Conservation (phyloP, 2,329 filamentous ascomycete genomes). For the Pyrenophora tritici-repentis region DNA sequence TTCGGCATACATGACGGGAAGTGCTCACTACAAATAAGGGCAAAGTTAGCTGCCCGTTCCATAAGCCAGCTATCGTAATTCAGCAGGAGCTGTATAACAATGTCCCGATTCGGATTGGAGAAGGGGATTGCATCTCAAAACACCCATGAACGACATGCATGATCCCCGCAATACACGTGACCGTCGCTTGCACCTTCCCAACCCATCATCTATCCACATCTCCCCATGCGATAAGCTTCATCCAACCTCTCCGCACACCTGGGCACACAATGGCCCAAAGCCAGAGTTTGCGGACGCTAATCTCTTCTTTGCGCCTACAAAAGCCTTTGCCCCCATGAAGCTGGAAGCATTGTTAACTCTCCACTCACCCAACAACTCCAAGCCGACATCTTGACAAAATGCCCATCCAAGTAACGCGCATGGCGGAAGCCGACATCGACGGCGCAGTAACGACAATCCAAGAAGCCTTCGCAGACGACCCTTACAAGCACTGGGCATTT, state of each 20-base stretch:
- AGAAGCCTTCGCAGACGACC: conserved; percentile 68
- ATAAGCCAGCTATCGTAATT: not conserved
- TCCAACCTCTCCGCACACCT: conserved; percentile 11
- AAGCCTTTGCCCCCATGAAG: not conserved
- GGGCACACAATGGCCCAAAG: conserved; percentile 15
- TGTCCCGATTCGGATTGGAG: not conserved
- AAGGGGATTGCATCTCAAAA: not conserved
- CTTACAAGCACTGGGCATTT: conserved; percentile 70
- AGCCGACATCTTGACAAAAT: conserved; percentile 29
- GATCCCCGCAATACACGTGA: conserved; percentile 5
- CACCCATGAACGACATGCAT: not conserved
- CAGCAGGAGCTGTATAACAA: not conserved
- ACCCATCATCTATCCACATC: conserved; percentile 4
- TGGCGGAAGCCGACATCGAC: conserved; percentile 65
- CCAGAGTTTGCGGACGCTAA: not conserved
- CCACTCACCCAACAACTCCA: not conserved
- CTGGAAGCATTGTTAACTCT: not conserved
- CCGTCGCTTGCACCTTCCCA: conserved; percentile 8
- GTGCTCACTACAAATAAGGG: too few species aligned
- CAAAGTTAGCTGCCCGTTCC: too few species aligned
- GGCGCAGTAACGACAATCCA: conserved; percentile 69
- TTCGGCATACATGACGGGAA: too few species aligned
- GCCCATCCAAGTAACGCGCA: conserved; percentile 60
- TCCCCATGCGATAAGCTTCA: conserved; percentile 8
- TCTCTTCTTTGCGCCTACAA: not conserved